Percentiles rank a stretch among this genome's conserved stretches.
Evolutionary conservation across 2,329 filamentous ascomycete species (phyloP).

Genomic region (Penicillium fuscoglaucum): DNA sequence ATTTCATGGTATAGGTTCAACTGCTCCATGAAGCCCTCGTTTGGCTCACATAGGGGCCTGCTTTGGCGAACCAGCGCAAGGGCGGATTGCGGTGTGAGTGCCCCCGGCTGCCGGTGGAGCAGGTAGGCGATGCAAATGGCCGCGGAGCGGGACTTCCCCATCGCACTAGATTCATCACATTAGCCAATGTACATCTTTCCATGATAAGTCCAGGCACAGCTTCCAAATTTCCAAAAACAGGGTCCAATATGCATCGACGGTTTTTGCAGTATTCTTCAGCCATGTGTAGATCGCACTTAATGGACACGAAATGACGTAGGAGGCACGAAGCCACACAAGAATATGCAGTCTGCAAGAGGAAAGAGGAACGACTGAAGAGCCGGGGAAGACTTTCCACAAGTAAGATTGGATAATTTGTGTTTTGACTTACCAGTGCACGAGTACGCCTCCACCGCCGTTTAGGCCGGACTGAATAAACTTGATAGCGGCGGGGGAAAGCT

Average conservation of each 20-base stretch:
- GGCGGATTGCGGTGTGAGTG: conserved; percentile 62
- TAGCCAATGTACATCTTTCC: conserved; percentile 8
- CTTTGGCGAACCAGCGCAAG: conserved; percentile 68
- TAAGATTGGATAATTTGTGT: neutral
- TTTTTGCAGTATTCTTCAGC: conserved; percentile 11
- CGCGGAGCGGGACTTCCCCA: conserved; percentile 93
- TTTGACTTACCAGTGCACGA: conserved; percentile 68
- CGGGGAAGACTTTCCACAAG: neutral
- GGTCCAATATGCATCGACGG: conserved; percentile 4
- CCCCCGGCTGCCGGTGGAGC: conserved; percentile 61
- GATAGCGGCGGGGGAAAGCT: conserved; percentile 75
- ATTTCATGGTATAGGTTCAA: conserved; percentile 84
- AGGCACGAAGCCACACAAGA: conserved; percentile 9
- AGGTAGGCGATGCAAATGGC: conserved; percentile 82
- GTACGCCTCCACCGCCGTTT: conserved; percentile 58
- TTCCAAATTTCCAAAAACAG: neutral
- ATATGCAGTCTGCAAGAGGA: conserved; percentile 1
- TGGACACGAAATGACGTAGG: conserved; percentile 17
- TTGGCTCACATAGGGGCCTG: conserved; percentile 81
- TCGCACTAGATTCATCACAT: conserved; percentile 66
- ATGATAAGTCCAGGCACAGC: neutral
- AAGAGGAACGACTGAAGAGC: neutral
- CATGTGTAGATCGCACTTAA: conserved; percentile 18
- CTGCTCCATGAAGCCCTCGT: conserved; percentile 87
- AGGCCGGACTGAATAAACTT: conserved; percentile 80